phyloP scores from a whole-genome alignment of 2,329 filamentous ascomycete genomes.

The Rosellinia necatrix region DNA sequence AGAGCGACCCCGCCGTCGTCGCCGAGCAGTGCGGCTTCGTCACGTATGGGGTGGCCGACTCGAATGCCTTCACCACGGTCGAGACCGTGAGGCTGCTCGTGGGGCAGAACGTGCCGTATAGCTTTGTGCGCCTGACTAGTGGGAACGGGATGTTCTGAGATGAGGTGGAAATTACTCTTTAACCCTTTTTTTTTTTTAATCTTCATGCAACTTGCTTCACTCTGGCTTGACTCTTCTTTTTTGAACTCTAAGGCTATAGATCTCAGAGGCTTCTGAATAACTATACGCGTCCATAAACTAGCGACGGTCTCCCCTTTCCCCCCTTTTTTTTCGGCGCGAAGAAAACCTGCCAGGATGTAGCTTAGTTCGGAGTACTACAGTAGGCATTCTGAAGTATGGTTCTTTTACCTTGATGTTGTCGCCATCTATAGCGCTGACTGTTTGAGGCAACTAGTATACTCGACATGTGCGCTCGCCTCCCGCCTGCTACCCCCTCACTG shows the following conservation, averaged over 20 bases:
- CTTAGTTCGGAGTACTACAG: neutral
- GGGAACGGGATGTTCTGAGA: constrained; percentile 54
- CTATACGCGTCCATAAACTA: neutral
- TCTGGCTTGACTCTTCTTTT: neutral
- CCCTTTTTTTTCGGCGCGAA: neutral
- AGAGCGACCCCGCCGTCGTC: constrained; percentile 69
- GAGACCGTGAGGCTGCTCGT: constrained; percentile 79
- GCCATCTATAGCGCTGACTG: too few species aligned
- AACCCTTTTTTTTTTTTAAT: too few species aligned
- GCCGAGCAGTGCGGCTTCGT: constrained; percentile 78
- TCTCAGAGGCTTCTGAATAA: neutral
- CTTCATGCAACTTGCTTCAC: neutral
- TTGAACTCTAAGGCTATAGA: constrained; percentile 2
- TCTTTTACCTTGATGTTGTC: too few species aligned
- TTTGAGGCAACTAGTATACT: too few species aligned
- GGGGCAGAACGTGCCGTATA: constrained; percentile 85
- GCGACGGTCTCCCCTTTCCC: too few species aligned
- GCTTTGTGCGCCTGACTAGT: constrained; percentile 78
- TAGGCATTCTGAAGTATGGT: too few species aligned
- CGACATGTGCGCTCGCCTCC: too few species aligned
- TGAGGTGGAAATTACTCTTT: neutral
- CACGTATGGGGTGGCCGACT: constrained; percentile 78
- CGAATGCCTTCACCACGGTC: constrained; percentile 82
- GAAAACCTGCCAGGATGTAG: neutral
- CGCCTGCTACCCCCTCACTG: neutral